Base-by-base conservation (phyloP, 805 yeast species). In the Suhomyces sp. region DNA sequence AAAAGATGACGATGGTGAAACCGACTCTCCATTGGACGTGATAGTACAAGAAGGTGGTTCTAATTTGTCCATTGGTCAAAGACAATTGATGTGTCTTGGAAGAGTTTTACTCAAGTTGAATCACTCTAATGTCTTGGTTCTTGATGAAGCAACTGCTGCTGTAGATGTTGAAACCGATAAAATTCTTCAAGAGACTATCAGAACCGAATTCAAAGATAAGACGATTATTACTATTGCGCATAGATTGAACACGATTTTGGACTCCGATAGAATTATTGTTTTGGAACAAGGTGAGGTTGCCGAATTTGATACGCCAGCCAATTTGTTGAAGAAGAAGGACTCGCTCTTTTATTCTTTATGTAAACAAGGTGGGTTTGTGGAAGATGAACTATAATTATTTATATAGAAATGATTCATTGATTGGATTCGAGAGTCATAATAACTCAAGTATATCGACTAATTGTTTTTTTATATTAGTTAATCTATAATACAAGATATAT, bases 131-230 rank as follows among this genome's bases (percentile, higher is more conserved):
- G 74, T 85, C 26, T 67, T 85, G 43, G 79, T 85, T 6, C 62
- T 85, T 50, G 95, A 85, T 59, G 95, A 85, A 60, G 95, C 95
- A 9, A 85, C 95, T 2, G 93, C 95, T 4, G 88, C 91, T 5
- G 93, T 85, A 33, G 95, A 85, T 60, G 90, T 84, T 23, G 87
- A 83, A 53, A 85, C 95, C 2, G 95, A 85, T 59, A 65, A 77
- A 42, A 74, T 84, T 36, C 71, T 85, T 34, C 95, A 85, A 63
- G 77, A 81, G 42, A 85, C 95, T 2, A 85, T 85, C 33, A 72
- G 93, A 60, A 62, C 71, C 1, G 88, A 84, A 26, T 85, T 85
- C 53, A 76, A 77, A 44, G 82, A 83, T 35, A 73, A 88, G 57
- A 85, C 95, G 0, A 85, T 85, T 48, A 65, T 85, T 47, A 85